These are phyloP conservation scores for Citrullus amarus DNA, from an alignment of 306 rosid species.

Conservation along the genomic window DNA sequence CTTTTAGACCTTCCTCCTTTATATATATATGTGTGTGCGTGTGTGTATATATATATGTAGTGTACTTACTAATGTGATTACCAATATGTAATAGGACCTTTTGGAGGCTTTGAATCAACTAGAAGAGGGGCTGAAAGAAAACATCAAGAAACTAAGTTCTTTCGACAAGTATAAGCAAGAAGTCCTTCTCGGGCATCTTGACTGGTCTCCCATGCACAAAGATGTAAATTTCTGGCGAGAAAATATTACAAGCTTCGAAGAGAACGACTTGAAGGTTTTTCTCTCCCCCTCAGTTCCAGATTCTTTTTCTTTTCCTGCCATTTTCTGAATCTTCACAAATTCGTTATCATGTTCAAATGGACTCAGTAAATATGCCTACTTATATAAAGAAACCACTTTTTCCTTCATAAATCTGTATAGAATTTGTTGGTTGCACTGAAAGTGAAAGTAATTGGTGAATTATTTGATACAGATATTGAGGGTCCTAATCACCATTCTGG, in stretches of 20 bases:
- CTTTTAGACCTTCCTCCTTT: not conserved
- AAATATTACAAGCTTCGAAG: constrained; percentile 68
- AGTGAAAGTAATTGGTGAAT: not conserved
- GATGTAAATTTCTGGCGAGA: constrained; percentile 91
- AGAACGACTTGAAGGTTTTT: constrained; percentile 86
- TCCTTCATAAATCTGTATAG: not conserved
- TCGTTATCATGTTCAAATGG: not conserved
- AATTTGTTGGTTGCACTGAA: not conserved
- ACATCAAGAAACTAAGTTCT: constrained; percentile 78
- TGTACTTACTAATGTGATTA: constrained; percentile 1
- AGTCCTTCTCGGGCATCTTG: constrained; percentile 89
- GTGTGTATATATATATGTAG: too few species aligned
- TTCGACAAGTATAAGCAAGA: constrained; percentile 92
- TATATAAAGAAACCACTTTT: not conserved
- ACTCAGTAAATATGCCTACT: not conserved
- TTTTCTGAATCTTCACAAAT: not conserved
- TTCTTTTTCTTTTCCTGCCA: not conserved
- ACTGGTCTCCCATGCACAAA: constrained; percentile 99
- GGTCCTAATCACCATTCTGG: constrained; percentile 86
- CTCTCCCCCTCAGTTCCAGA: not conserved
- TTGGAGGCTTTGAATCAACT: constrained; percentile 77
- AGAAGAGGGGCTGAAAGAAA: constrained; percentile 83
- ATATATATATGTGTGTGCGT: too few species aligned
- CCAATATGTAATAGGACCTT: constrained; percentile 50
- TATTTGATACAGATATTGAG: constrained; percentile 59